These are phyloP conservation scores for Chlamydomonas applanata DNA, from an alignment of 139 green algal genomes.

Conservation along the genomic window DNA sequence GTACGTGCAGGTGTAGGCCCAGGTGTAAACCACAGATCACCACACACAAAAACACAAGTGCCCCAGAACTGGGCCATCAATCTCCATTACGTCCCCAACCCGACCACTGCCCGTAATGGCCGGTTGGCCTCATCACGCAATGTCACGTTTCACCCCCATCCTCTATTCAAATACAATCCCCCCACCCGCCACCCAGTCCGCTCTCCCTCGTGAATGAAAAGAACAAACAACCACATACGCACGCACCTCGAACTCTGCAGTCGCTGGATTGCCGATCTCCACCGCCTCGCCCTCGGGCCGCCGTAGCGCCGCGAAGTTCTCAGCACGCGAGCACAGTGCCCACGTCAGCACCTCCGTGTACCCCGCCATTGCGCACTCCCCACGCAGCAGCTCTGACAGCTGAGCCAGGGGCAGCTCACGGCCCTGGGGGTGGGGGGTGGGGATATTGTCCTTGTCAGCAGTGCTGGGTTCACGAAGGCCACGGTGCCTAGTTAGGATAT, in stretches of 20 bases:
- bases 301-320: constrained; percentile 86
- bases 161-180: neutral
- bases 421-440: constrained; percentile 67
- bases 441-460: constrained; percentile 39
- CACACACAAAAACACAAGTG: too few relatives aligned
- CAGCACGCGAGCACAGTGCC: constrained; percentile 83
- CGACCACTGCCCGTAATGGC: neutral
- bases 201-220: too few relatives aligned
- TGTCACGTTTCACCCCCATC: neutral
- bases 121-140: neutral
- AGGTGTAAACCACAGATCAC: too few relatives aligned
- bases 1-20: too few relatives aligned
- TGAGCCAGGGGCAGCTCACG: constrained; percentile 90
- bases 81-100: neutral
- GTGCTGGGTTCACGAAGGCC: neutral
- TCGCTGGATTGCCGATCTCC: constrained; percentile 91
- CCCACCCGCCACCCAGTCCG: neutral
- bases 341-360: constrained; percentile 83
- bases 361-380: constrained; percentile 79
- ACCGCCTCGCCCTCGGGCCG: constrained; percentile 51
- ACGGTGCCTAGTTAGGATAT: neutral
- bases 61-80: too few relatives aligned
- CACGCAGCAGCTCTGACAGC: constrained; percentile 84
- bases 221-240: neutral
- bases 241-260: constrained; percentile 88